phyloP scores from a whole-genome alignment of 1,284 basidiomycete genomes.

The Sanghuangporus sanghuang region DNA sequence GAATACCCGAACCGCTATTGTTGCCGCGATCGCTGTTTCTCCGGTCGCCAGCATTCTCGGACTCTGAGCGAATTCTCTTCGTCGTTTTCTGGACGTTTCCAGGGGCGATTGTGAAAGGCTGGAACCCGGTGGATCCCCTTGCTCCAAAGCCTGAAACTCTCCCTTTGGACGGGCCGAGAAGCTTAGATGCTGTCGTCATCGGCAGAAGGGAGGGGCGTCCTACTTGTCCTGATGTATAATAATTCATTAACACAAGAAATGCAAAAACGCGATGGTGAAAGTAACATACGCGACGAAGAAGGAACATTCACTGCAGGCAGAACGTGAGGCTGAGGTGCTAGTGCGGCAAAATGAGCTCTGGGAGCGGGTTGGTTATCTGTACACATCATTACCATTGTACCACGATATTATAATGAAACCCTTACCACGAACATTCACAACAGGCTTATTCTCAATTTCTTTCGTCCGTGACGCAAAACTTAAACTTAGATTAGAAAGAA shows the following conservation, averaged over 20 bases:
- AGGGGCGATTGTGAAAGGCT: constrained; percentile 10
- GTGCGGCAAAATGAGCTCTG: constrained; percentile 59
- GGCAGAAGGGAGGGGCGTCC: constrained; percentile 20
- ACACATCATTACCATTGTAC: constrained; percentile 4
- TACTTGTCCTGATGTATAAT: constrained; percentile 18
- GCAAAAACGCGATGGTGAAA: background rate
- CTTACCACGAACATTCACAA: constrained; percentile 67
- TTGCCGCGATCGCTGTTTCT: constrained; percentile 1
- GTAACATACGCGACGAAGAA: constrained; percentile 7
- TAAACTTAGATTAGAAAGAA: constrained; percentile 9
- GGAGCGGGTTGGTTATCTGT: constrained; percentile 50
- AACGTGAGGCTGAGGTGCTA: constrained; percentile 41
- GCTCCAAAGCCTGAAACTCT: constrained; percentile 10
- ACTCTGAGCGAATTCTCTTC: constrained; percentile 13
- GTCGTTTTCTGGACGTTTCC: constrained; percentile 1
- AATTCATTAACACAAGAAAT: background rate
- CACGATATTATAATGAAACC: constrained; percentile 14
- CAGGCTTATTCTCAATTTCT: constrained; percentile 74
- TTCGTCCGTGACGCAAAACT: constrained; percentile 78
- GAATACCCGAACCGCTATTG: constrained; percentile 4
- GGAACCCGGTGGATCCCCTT: constrained; percentile 6
- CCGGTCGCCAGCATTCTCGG: background rate
- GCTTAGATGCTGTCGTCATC: constrained; percentile 16
- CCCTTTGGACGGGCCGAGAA: constrained; percentile 16
- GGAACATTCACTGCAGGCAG: constrained; percentile 37